These are phyloP conservation scores for Metschnikowia cubensis DNA, from an alignment of 805 yeast genomes.

Conservation along the genomic window DNA sequence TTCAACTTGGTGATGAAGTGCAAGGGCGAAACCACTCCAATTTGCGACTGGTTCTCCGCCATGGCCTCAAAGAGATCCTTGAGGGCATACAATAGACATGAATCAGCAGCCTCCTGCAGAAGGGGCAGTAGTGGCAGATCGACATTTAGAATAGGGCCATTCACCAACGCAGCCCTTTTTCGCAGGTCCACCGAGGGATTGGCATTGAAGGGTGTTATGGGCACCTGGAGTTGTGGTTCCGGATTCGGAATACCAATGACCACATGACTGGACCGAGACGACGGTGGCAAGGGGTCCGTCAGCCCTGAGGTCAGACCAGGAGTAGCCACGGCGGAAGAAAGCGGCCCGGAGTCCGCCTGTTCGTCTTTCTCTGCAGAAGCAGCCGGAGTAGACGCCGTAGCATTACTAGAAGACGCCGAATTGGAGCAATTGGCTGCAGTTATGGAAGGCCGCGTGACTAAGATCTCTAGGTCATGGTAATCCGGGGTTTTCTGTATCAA, in stretches of 20 bases:
- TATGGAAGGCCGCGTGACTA: slow-evolving; percentile 33
- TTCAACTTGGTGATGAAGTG: slow-evolving; percentile 72
- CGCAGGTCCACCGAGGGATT: slow-evolving; percentile 61
- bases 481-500: slow-evolving; percentile 27
- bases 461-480: slow-evolving; percentile 28
- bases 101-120: slow-evolving; percentile 29
- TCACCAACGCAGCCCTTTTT: slow-evolving; percentile 69
- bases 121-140: slow-evolving; percentile 56
- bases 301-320: slow-evolving; percentile 3
- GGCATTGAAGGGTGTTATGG: slow-evolving; percentile 38
- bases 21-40: slow-evolving; percentile 83
- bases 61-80: slow-evolving; percentile 85
- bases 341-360: slow-evolving; percentile 22
- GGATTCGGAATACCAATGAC: slow-evolving; percentile 42
- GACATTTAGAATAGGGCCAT: slow-evolving; percentile 80
- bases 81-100: slow-evolving; percentile 50
- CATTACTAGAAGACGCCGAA: neutral
- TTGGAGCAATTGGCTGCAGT: neutral
- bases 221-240: slow-evolving; percentile 29
- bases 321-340: slow-evolving; percentile 30
- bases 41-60: slow-evolving; percentile 61
- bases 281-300: slow-evolving; percentile 21
- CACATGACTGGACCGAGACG: slow-evolving; percentile 30
- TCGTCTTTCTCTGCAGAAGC: slow-evolving; percentile 21
- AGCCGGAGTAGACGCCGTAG: slow-evolving; percentile 13